phyloP scores from a whole-genome alignment of 495 filamentous ascomycete genomes.

The Copromyces sp. region DNA sequence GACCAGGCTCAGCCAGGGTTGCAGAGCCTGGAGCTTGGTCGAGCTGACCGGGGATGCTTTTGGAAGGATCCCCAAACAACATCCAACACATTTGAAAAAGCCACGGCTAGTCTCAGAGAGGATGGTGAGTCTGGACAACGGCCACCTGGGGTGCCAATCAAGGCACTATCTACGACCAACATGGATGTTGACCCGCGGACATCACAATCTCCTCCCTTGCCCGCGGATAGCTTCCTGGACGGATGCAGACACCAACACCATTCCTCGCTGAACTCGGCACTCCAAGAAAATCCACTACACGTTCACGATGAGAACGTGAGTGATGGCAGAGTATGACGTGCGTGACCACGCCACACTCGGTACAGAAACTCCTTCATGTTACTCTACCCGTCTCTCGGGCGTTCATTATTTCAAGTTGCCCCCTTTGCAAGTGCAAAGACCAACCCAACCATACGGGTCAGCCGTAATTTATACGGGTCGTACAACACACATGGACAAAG shows the following conservation, averaged over 20 bases:
- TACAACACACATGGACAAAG: slow-evolving; percentile 5
- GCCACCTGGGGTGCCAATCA: background rate
- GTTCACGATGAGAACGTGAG: background rate
- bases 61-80: background rate
- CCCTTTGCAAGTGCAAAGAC: background rate
- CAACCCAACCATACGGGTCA: slow-evolving; percentile 3
- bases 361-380: background rate
- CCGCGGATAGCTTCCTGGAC: slow-evolving; percentile 1
- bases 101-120: background rate
- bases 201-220: background rate
- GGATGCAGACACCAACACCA: background rate
- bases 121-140: background rate
- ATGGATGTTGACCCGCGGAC: background rate
- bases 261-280: slow-evolving; percentile 4
- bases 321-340: slow-evolving; percentile 11
- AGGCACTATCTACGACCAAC: background rate
- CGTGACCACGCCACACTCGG: slow-evolving; percentile 17
- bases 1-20: background rate
- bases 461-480: slow-evolving; percentile 3
- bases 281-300: background rate
- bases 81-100: background rate
- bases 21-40: background rate
- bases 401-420: background rate
- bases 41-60: background rate
- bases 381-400: slow-evolving; percentile 2